phyloP scores from a whole-genome alignment of 2,329 filamentous ascomycete species.

The Polychaeton citri region DNA sequence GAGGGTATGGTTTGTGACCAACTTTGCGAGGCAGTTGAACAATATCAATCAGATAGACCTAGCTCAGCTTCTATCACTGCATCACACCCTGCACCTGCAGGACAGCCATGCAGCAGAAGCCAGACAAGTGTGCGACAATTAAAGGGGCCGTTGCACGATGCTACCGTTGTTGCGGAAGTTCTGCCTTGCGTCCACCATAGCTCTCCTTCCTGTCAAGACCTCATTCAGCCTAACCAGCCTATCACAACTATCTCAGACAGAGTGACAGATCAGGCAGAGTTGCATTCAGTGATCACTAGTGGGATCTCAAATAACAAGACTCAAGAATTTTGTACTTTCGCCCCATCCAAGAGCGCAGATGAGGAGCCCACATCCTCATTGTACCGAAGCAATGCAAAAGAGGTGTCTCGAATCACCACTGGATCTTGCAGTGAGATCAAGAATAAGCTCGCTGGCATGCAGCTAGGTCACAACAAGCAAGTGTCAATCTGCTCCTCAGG shows the following conservation, averaged over 20 bases:
- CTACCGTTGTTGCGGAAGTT: too few relatives aligned
- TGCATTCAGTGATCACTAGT: neutral
- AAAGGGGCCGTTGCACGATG: too few relatives aligned
- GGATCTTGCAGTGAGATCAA: slow-evolving; percentile 14
- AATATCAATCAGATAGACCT: neutral
- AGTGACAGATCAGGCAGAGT: neutral
- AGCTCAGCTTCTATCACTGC: too few relatives aligned
- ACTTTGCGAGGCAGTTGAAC: neutral
- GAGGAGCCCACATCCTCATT: neutral
- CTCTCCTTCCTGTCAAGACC: too few relatives aligned
- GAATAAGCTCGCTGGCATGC: slow-evolving; percentile 5
- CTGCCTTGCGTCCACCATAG: too few relatives aligned
- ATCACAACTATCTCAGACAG: neutral
- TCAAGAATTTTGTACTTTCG: neutral
- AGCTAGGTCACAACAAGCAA: slow-evolving; percentile 3
- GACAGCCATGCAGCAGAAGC: too few relatives aligned
- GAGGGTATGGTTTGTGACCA: neutral
- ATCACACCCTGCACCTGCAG: too few relatives aligned
- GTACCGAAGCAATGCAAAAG: neutral
- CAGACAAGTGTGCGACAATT: too few relatives aligned
- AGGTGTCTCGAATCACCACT: slow-evolving; percentile 13
- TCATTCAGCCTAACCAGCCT: neutral
- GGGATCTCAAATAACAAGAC: neutral
- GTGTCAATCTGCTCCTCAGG: neutral
- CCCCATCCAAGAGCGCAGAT: neutral